Conservation (phyloP, 148 eudicot genomes). For the Amaranthus hypochondriacus region DNA sequence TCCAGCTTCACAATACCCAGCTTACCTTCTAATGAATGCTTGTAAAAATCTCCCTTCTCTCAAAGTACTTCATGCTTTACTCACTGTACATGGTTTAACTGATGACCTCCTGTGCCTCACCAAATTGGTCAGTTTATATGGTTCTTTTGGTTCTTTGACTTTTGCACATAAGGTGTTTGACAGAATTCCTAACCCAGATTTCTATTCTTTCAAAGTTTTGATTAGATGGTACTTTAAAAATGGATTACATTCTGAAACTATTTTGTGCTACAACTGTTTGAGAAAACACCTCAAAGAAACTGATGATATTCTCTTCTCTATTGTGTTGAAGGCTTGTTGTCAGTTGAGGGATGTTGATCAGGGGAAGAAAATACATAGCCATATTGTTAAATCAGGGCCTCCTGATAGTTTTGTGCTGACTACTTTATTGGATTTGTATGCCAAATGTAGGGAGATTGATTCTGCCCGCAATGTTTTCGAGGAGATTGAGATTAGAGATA, state of each 20-base stretch:
- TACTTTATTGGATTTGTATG: slow-evolving; percentile 77
- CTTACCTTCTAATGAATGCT: slow-evolving; percentile 38
- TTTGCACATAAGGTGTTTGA: slow-evolving; percentile 60
- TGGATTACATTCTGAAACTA: slow-evolving; percentile 42
- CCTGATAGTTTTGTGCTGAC: slow-evolving; percentile 63
- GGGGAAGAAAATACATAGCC: slow-evolving; percentile 66
- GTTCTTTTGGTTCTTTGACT: slow-evolving; percentile 36
- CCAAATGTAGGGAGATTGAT: slow-evolving; percentile 59
- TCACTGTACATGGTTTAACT: slow-evolving; percentile 46
- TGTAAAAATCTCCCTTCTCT: slow-evolving; percentile 43
- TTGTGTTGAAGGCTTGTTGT: slow-evolving; percentile 70
- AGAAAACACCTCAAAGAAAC: slow-evolving; percentile 44
- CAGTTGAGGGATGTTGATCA: slow-evolving; percentile 43
- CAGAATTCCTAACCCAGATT: slow-evolving; percentile 49
- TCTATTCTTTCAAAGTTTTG: slow-evolving; percentile 62
- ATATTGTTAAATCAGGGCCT: slow-evolving; percentile 52
- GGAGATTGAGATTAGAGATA: slow-evolving; percentile 49
- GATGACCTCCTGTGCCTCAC: slow-evolving; percentile 39
- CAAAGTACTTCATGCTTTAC: slow-evolving; percentile 48
- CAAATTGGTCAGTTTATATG: slow-evolving; percentile 57
- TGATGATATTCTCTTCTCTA: slow-evolving; percentile 58
- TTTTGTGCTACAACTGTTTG: slow-evolving; percentile 53
- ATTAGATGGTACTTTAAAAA: slow-evolving; percentile 72
- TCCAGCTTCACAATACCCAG: slow-evolving; percentile 42
- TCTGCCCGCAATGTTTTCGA: slow-evolving; percentile 52